Evolutionary conservation across 2,329 filamentous ascomycete genomes (phyloP), one percentile per base, ranked within the genome.

Genomic region (Fusarium succisae): DNA sequence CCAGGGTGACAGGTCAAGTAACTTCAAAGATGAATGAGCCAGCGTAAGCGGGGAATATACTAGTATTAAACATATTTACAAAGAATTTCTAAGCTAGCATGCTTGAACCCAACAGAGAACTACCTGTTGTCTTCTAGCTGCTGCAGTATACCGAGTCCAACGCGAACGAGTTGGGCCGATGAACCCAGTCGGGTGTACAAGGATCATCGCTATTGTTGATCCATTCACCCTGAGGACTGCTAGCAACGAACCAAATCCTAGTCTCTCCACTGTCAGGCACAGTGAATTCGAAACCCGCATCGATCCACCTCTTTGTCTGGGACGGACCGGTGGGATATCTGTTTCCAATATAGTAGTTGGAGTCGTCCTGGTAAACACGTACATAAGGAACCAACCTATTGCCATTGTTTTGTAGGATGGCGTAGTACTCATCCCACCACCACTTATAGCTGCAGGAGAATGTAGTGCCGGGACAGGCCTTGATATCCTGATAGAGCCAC

Each of bases 341-440:
- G 18, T 59, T 67, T 37, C 35, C 35, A 1, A 37, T 37, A 17
- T 37, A 37, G 35, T 37, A 37, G 5, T 28, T 28, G 24, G 24
- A 18, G 5, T 69, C 8, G 1, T 20, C 64, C 22, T 69, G 57
- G 17, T 70, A 70, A 7, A 63, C 24, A 6, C 58, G 64, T 3
- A 70, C 26, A 35, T 70, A 70, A 0, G 64, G 64, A n/a, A 70
- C 57, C 20, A 69, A 17, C 3, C 1, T 13, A 1, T 1, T 0
- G 0, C 51, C 66, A 6, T 9, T 2, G 0, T n/a, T 10, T 15
- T 69, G 66, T 0, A 0, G 8, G 10, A 70, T 57, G 0, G 3
- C 9, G 3, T 69, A 70, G 15, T 43, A 69, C 53, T 70, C 22
- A 14, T 64, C 20, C 65, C 65, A 70, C 64, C 41, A 54, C 64